Evolutionary conservation across 768 basidiomycete genomes (phyloP).

Genomic region (Trametopsis cervina): DNA sequence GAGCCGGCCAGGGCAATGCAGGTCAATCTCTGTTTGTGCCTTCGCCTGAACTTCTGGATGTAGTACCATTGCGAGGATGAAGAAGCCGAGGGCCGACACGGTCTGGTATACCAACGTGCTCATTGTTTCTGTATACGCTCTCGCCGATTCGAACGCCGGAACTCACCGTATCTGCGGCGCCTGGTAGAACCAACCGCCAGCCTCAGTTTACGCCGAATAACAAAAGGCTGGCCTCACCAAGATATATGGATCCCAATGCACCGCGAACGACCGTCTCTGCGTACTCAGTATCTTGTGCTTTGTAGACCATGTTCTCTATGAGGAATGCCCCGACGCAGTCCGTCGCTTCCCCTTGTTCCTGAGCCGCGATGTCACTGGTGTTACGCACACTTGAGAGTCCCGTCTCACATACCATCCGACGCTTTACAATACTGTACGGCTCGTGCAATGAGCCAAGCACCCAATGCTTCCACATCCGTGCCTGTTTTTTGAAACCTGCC

Average conservation of each 20-base stretch:
- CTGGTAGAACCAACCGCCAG: neutral
- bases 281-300: constrained; percentile 6
- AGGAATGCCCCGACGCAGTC: constrained; percentile 8
- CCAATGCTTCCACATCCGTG: constrained; percentile 7
- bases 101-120: too few species aligned
- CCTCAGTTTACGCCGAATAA: neutral
- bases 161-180: neutral
- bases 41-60: constrained; percentile 10
- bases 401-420: neutral
- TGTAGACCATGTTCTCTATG: neutral
- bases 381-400: too few species aligned
- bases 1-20: constrained; percentile 7
- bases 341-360: constrained; percentile 4
- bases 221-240: constrained; percentile 6
- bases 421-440: constrained; percentile 6
- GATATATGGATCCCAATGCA: constrained; percentile 11
- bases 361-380: too few species aligned
- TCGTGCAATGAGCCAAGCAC: constrained; percentile 7
- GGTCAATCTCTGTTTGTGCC: constrained; percentile 10
- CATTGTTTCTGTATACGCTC: too few species aligned
- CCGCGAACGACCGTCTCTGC: too few species aligned
- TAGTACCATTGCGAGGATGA: constrained; percentile 11
- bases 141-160: too few species aligned
- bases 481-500: constrained; percentile 13
- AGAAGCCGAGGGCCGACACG: too few species aligned